Evolutionary conservation across 2,329 filamentous ascomycete genomes (phyloP).

Genomic region (Stemphylium vesicarium): DNA sequence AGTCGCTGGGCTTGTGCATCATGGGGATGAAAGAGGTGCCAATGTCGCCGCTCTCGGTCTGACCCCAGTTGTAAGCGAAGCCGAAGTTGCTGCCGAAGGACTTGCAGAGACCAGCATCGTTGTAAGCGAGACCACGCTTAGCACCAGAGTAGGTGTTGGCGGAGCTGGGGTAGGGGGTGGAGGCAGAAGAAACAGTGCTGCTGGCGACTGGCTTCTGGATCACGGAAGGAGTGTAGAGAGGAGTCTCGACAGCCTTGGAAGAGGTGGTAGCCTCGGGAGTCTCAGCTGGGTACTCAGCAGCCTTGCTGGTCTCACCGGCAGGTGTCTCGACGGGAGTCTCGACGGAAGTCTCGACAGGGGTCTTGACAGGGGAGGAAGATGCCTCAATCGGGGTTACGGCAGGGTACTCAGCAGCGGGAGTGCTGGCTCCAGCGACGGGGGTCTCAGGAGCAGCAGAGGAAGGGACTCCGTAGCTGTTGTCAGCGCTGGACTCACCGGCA

Average conservation of each 20-base stretch:
- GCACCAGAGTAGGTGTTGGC: conserved; percentile 41
- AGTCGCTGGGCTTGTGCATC: conserved; percentile 37
- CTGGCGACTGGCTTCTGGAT: conserved; percentile 17
- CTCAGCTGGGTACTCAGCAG: conserved; percentile 15
- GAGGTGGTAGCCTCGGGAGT: conserved; percentile 14
- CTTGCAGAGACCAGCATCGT: conserved; percentile 61
- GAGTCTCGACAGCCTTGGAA: conserved; percentile 21
- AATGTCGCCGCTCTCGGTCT: conserved; percentile 47
- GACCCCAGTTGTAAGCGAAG: conserved; percentile 75
- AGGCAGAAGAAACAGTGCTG: conserved; percentile 18
- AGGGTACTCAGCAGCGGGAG: conserved; percentile 15
- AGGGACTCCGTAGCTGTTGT: conserved; percentile 14
- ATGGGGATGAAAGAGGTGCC: conserved; percentile 68
- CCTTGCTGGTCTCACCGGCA: conserved; percentile 6
- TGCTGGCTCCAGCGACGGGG: conserved; percentile 11
- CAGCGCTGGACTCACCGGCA: conserved; percentile 11
- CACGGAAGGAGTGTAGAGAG: conserved; percentile 16
- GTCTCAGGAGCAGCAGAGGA: conserved; percentile 20
- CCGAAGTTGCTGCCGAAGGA: conserved; percentile 59
- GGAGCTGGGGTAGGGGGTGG: conserved; percentile 23
- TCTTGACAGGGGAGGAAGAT: not conserved
- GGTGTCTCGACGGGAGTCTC: conserved; percentile 1
- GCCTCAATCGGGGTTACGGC: not conserved
- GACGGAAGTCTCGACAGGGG: conserved; percentile 1
- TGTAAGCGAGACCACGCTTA: conserved; percentile 75